Evolutionary conservation across 2,329 filamentous ascomycete species (phyloP).

Genomic region (Stagonosporopsis cucurbitacearum): DNA sequence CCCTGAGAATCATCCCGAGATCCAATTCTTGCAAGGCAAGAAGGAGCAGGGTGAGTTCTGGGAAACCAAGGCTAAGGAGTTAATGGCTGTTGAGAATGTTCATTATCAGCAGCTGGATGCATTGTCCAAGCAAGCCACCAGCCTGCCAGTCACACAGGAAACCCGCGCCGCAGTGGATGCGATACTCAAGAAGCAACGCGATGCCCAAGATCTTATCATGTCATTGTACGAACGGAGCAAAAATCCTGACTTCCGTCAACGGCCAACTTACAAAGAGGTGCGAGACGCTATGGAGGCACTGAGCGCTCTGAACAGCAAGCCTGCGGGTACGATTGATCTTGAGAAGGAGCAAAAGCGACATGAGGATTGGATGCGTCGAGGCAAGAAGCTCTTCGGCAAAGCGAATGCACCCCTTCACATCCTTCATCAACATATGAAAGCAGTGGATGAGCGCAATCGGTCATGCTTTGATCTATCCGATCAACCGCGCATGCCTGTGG

Average conservation of each 20-base stretch:
- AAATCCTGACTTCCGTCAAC: slow-evolving; percentile 74
- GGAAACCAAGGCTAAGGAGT: slow-evolving; percentile 90
- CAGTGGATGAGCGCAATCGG: slow-evolving; percentile 85
- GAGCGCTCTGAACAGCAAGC: slow-evolving; percentile 90
- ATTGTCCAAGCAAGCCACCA: slow-evolving; percentile 80
- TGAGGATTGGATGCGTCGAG: slow-evolving; percentile 98
- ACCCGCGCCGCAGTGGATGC: slow-evolving; percentile 85
- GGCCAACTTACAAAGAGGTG: slow-evolving; percentile 90
- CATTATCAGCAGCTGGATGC: slow-evolving; percentile 96
- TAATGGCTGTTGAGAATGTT: slow-evolving; percentile 88
- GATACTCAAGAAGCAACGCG: slow-evolving; percentile 93
- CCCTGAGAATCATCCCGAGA: slow-evolving; percentile 78
- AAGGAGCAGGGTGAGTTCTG: slow-evolving; percentile 79
- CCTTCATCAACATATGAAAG: slow-evolving; percentile 90
- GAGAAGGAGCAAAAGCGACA: slow-evolving; percentile 94
- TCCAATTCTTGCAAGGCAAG: slow-evolving; percentile 78
- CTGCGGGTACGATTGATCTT: slow-evolving; percentile 85
- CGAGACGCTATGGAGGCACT: slow-evolving; percentile 86
- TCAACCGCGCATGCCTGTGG: slow-evolving; percentile 86
- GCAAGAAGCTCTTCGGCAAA: slow-evolving; percentile 97
- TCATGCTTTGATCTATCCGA: slow-evolving; percentile 93
- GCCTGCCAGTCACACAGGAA: slow-evolving; percentile 80
- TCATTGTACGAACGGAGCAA: slow-evolving; percentile 80
- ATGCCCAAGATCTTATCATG: slow-evolving; percentile 87
- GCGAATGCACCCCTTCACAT: slow-evolving; percentile 97